Base-by-base conservation (phyloP, 805 yeast genomes). In the Barnettozyma sp. region DNA sequence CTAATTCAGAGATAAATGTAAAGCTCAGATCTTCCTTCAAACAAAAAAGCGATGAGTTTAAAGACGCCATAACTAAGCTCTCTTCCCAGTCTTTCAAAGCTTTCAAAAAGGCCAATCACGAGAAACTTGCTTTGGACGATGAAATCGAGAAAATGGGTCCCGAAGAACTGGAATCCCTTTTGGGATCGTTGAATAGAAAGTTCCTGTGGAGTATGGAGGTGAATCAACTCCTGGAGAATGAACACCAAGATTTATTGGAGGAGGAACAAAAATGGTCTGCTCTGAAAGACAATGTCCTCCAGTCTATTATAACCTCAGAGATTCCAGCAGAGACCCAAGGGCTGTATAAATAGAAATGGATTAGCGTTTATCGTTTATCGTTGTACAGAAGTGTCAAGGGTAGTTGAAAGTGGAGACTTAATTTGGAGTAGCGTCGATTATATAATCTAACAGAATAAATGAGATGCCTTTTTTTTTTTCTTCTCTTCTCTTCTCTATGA, bases 211-310 rank as follows among this genome's bases (percentile, higher is more conserved):
- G 64, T 2, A 36, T 46, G 12, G 64, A 60, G 34, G 60, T 70
- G 17, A 63, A 66, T 36, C 52, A 60, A 37, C 36, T 67, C 7
- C 57, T 67, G 18, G 52, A 55, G 7, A 45, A 42, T 5, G 53
- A 63, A 23, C 48, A 70, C 22, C 33, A 35, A 1, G 42, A 55
- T 2, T 38, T 60, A 11, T 46, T 54, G 28, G 54, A 57, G 26
- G 60, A 61, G 28, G 55, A 73, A 24, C 49, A 56, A 23, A 40
- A 20, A 5, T 16, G 66, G 19, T 69, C 70, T 68, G 37, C 55
- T 6, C 44, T 54, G 6, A 71, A 66, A 36, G 75, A 71, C 40
- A 38, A 60, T 9, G 46, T 71, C 13, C 43, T 71, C 18, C 70
- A 70, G 36, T 65, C 68, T 5, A 67, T 65, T 35, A 52, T 68